Evolutionary conservation across 208 protist species (phyloP).

Genomic region (Leptomonas seymouri): DNA sequence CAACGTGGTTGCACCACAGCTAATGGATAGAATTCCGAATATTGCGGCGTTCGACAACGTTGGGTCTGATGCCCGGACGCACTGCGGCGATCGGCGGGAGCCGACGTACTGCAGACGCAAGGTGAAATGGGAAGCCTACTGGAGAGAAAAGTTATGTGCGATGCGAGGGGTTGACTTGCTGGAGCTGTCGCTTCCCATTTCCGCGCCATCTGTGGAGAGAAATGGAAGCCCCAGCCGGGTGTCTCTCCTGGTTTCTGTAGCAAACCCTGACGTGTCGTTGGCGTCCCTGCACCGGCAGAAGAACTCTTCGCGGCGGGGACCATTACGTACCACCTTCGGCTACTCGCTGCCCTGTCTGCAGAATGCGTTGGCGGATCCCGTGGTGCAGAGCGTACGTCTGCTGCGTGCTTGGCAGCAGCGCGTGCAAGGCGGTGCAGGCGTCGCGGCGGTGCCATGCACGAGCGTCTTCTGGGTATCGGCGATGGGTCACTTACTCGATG

Average conservation of each 20-base stretch:
- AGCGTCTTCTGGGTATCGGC: constrained; percentile 72
- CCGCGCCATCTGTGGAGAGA: not conserved
- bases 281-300: constrained; percentile 33
- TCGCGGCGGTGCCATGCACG: constrained; percentile 16
- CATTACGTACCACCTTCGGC: constrained; percentile 65
- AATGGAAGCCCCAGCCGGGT: constrained; percentile 4
- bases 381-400: constrained; percentile 39
- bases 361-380: constrained; percentile 42
- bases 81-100: constrained; percentile 16
- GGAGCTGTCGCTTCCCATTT: constrained; percentile 45
- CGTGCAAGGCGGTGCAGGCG: not conserved
- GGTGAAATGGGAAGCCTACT: constrained; percentile 14
- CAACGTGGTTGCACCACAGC: constrained; percentile 37
- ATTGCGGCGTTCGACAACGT: constrained; percentile 1
- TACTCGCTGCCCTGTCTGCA: constrained; percentile 54
- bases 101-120: constrained; percentile 25
- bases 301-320: constrained; percentile 31
- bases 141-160: constrained; percentile 27
- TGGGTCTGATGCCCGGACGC: not conserved
- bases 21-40: constrained; percentile 39
- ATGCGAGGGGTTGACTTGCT: constrained; percentile 44
- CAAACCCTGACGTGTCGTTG: constrained; percentile 38
- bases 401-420: constrained; percentile 43
- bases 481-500: constrained; percentile 40
- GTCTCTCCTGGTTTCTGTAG: constrained; percentile 52